Conservation (phyloP, 73 alveolate genomes). For the Paramecium primaurelia region DNA sequence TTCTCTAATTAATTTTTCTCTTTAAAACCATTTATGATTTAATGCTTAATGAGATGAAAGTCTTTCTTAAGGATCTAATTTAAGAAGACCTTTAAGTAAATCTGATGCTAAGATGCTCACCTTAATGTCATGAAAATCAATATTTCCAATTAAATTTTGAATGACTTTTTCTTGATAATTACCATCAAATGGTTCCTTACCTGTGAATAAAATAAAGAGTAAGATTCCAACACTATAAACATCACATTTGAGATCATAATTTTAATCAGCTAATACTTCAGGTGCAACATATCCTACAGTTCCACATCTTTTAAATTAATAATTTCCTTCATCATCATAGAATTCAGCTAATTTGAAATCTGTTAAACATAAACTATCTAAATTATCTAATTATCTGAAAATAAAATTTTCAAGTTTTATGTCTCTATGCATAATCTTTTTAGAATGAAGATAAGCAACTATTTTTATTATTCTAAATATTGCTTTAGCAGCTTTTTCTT, state of each 20-base stretch:
- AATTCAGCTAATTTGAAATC: slow-evolving; percentile 74
- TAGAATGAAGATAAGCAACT: slow-evolving; percentile 69
- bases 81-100: background rate
- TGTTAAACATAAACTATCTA: slow-evolving; percentile 71
- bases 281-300: slow-evolving; percentile 98
- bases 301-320: slow-evolving; percentile 79
- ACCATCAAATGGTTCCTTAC: background rate
- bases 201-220: background rate
- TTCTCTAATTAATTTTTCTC: background rate
- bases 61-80: background rate
- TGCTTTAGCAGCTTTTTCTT: slow-evolving; percentile 16
- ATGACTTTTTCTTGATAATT: background rate
- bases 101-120: background rate
- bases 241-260: slow-evolving; percentile 51
- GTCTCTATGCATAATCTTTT: slow-evolving; percentile 80
- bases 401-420: slow-evolving; percentile 81
- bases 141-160: background rate
- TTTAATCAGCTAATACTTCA: slow-evolving; percentile 80
- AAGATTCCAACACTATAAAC: slow-evolving; percentile 49
- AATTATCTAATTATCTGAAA: slow-evolving; percentile 66
- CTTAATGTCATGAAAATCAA: background rate
- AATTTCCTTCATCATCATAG: slow-evolving; percentile 24
- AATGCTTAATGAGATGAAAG: background rate
- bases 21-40: background rate
- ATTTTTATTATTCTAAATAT: background rate